Conservation (phyloP, 2,329 filamentous ascomycete species). For the Ascochyta lentis region DNA sequence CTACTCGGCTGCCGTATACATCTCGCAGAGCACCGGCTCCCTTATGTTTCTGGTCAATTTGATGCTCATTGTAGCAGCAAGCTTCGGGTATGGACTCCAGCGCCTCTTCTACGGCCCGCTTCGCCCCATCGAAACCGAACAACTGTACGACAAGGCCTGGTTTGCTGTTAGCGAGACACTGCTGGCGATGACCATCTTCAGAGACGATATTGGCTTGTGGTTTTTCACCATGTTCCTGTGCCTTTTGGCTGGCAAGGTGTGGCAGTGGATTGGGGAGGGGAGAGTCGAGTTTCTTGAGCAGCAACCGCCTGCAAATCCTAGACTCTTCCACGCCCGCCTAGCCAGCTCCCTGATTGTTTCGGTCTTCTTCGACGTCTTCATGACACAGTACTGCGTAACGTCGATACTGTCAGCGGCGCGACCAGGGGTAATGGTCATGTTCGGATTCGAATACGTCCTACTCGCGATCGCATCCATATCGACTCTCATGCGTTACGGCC, state of each 20-base stretch:
- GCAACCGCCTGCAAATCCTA: constrained; percentile 87
- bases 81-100: constrained; percentile 85
- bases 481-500: constrained; percentile 77
- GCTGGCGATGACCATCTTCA: constrained; percentile 96
- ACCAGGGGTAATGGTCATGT: constrained; percentile 99
- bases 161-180: constrained; percentile 97
- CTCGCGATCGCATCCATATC: constrained; percentile 80
- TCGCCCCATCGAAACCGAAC: constrained; percentile 92
- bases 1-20: constrained; percentile 96
- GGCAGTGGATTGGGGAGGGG: constrained; percentile 97
- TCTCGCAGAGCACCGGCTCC: constrained; percentile 95
- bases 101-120: constrained; percentile 88
- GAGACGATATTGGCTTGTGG: constrained; percentile 92
- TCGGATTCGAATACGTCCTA: constrained; percentile 95
- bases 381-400: constrained; percentile 81
- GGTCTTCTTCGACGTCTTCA: constrained; percentile 76
- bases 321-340: constrained; percentile 84
- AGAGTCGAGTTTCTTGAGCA: constrained; percentile 94
- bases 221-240: constrained; percentile 96
- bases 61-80: constrained; percentile 79
- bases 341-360: constrained; percentile 80
- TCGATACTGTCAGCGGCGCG: constrained; percentile 85
- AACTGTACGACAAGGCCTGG: constrained; percentile 97
- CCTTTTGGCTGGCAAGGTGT: constrained; percentile 91
- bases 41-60: constrained; percentile 94